These are phyloP conservation scores for Geotrichum cucujoidarum DNA, from an alignment of 1,139 yeast species.

Conservation along the genomic window DNA sequence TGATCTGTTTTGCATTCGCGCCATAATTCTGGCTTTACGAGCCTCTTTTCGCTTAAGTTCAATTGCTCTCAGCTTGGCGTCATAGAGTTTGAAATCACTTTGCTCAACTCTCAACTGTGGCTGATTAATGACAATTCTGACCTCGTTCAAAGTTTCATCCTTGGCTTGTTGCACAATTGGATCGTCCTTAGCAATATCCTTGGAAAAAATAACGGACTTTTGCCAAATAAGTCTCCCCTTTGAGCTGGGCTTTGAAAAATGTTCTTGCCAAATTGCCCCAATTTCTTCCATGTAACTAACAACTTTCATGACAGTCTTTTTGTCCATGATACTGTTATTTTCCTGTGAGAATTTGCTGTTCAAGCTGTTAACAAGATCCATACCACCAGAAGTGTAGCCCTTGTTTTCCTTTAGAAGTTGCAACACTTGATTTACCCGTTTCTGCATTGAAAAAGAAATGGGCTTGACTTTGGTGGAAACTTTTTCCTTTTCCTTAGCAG, in stretches of 20 bases:
- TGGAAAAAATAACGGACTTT: constrained; percentile 24
- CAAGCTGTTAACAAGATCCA: constrained; percentile 25
- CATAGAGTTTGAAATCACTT: constrained; percentile 13
- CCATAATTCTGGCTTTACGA: constrained; percentile 1
- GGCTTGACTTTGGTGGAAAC: not conserved
- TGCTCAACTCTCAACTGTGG: constrained; percentile 8
- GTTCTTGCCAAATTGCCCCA: constrained; percentile 26
- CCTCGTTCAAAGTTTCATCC: constrained; percentile 8
- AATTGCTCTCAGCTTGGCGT: constrained; percentile 7
- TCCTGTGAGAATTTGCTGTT: constrained; percentile 25
- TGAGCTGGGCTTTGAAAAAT: constrained; percentile 22
- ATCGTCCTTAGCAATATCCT: constrained; percentile 24
- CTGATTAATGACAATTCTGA: not conserved
- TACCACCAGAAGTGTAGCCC: constrained; percentile 36
- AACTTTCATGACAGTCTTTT: constrained; percentile 33
- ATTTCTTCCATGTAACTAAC: constrained; percentile 28
- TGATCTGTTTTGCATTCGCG: not conserved
- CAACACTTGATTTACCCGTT: constrained; percentile 33
- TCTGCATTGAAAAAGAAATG: constrained; percentile 20
- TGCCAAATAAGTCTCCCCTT: constrained; percentile 21
- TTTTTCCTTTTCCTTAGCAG: not conserved
- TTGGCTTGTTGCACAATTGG: constrained; percentile 10
- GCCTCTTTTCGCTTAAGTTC: constrained; percentile 5
- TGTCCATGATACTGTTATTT: constrained; percentile 33
- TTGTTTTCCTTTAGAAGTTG: constrained; percentile 31